phyloP scores from a whole-genome alignment of 2,329 filamentous ascomycete genomes.

The Fusarium sp. region DNA sequence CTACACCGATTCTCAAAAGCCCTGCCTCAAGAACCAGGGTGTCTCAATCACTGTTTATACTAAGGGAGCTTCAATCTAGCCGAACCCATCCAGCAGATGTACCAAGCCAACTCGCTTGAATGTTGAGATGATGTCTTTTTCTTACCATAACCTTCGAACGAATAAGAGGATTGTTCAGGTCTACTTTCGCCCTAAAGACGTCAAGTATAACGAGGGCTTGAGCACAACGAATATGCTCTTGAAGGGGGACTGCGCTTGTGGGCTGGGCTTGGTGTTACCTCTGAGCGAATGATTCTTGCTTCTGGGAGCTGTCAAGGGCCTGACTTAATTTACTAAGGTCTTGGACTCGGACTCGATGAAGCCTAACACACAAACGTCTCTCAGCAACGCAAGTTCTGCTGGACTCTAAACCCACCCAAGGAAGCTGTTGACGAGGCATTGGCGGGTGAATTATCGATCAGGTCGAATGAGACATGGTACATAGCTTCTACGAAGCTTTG shows the following conservation, averaged over 20 bases:
- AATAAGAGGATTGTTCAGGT: neutral
- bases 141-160: too few relatives aligned
- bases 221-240: neutral
- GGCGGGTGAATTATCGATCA: too few relatives aligned
- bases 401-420: too few relatives aligned
- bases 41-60: neutral
- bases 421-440: too few relatives aligned
- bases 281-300: neutral
- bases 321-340: neutral
- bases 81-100: neutral
- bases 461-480: too few relatives aligned
- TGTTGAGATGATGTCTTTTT: neutral
- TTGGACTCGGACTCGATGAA: neutral
- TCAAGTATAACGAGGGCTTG: fast-evolving
- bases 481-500: too few relatives aligned
- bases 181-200: neutral
- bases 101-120: neutral
- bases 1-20: fast-evolving
- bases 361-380: neutral
- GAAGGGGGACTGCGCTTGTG: neutral
- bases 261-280: fast-evolving
- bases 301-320: neutral
- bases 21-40: too few relatives aligned
- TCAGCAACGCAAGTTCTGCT: too few relatives aligned
- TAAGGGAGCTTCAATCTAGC: neutral